Evolutionary conservation across 2,329 filamentous ascomycete genomes (phyloP).

Genomic region (Pezizomycotina sp.): DNA sequence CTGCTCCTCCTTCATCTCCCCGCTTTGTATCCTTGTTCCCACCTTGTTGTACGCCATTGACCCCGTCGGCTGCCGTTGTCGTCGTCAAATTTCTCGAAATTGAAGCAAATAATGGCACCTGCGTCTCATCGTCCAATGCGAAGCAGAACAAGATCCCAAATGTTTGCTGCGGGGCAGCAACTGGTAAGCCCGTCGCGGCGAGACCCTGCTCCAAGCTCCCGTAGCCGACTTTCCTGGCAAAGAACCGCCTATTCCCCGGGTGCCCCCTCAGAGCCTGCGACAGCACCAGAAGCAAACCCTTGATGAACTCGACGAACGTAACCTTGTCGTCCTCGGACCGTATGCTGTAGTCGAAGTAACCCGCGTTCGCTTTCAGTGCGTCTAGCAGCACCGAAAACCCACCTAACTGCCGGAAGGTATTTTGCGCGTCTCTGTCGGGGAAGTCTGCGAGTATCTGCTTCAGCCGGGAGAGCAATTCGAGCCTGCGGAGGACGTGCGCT

Average conservation of each 20-base stretch:
- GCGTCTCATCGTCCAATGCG: constrained; percentile 58
- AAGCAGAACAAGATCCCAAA: constrained; percentile 73
- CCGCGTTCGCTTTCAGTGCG: constrained; percentile 52
- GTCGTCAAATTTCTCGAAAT: too few relatives aligned
- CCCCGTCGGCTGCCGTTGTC: too few relatives aligned
- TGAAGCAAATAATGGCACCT: too few relatives aligned
- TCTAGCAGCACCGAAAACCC: constrained; percentile 63
- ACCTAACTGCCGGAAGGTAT: constrained; percentile 64
- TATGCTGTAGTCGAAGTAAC: constrained; percentile 55
- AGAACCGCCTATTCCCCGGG: constrained; percentile 75
- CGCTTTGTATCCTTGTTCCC: constrained; percentile 19
- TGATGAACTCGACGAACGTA: constrained; percentile 50
- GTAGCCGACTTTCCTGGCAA: constrained; percentile 66
- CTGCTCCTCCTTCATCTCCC: constrained; percentile 4
- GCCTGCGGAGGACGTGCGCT: constrained; percentile 27
- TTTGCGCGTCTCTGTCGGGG: constrained; percentile 41
- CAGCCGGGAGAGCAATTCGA: constrained; percentile 40
- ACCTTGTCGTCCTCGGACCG: constrained; percentile 46
- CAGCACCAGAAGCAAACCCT: constrained; percentile 55
- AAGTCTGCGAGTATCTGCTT: constrained; percentile 39
- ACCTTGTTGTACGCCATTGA: too few relatives aligned
- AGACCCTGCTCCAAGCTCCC: constrained; percentile 56
- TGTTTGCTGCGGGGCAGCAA: constrained; percentile 55
- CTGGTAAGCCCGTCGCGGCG: constrained; percentile 48
- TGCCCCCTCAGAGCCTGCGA: constrained; percentile 62